Percentiles rank a stretch among this genome's conserved stretches.
phyloP scores from a whole-genome alignment of 1,284 basidiomycete genomes.

The Takashimella koratensis region DNA sequence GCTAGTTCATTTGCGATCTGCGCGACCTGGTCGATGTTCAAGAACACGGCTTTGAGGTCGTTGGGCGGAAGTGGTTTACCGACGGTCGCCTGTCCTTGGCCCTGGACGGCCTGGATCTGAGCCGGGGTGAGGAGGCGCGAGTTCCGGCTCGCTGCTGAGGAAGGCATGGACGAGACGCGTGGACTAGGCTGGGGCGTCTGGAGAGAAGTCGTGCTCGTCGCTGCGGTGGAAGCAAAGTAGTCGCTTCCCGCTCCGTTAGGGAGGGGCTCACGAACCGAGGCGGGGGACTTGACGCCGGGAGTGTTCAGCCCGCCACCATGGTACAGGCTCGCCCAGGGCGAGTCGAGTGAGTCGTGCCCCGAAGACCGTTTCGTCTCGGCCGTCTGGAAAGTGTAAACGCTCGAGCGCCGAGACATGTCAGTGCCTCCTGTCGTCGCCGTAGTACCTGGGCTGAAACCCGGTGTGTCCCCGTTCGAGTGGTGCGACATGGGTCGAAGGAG shows the following conservation, averaged over 20 bases:
- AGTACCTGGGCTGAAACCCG: conserved; percentile 3
- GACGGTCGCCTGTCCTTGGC: conserved; percentile 9
- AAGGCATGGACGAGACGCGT: conserved; percentile 1
- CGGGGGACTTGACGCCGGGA: not conserved
- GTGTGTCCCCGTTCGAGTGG: conserved; percentile 11
- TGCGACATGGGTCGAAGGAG: conserved; percentile 29
- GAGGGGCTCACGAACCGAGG: not conserved
- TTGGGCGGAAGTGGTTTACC: conserved; percentile 62
- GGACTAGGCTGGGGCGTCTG: conserved; percentile 16
- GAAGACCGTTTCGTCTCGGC: conserved; percentile 27
- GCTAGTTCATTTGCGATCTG: conserved; percentile 65
- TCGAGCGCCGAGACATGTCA: conserved; percentile 22
- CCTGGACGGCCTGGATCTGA: conserved; percentile 3
- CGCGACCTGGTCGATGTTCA: conserved; percentile 72
- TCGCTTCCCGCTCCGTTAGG: not conserved
- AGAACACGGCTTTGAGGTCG: conserved; percentile 71
- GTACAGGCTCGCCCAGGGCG: not conserved
- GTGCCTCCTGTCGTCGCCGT: conserved; percentile 12
- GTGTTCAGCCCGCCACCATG: not conserved
- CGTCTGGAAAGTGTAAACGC: conserved; percentile 32
- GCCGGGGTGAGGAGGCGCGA: not conserved
- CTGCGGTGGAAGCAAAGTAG: not conserved
- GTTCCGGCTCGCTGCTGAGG: not conserved
- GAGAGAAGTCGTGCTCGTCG: not conserved
- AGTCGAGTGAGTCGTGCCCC: conserved; percentile 7